A percentile compares a stretch with the other conserved stretches of the same genome.
Conservation (phyloP, 768 basidiomycete species). For the Boletus pseudo-olivaceus region DNA sequence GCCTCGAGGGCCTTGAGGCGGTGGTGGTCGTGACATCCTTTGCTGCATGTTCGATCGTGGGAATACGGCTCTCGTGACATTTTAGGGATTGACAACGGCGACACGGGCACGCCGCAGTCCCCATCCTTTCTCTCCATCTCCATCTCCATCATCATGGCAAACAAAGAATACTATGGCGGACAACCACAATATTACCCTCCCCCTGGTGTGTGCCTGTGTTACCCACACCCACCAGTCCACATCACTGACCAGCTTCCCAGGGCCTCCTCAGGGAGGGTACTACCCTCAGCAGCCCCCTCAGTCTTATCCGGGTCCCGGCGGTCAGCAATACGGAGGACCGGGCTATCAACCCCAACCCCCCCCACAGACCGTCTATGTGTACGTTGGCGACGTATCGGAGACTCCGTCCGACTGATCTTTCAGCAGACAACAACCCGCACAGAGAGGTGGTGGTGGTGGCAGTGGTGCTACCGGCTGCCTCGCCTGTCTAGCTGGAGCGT, state of each 20-base stretch:
- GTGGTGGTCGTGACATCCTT: background rate
- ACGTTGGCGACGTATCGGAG: constrained; percentile 26
- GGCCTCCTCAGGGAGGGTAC: constrained; percentile 61
- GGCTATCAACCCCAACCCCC: constrained; percentile 58
- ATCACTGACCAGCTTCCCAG: constrained; percentile 41
- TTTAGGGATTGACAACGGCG: constrained; percentile 22
- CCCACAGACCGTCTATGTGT: constrained; percentile 86
- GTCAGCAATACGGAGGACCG: constrained; percentile 29
- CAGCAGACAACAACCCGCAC: constrained; percentile 39
- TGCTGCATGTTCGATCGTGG: constrained; percentile 16
- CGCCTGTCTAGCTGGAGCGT: constrained; percentile 47
- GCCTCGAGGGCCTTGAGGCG: constrained; percentile 16
- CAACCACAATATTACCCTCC: constrained; percentile 57
- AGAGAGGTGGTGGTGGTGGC: constrained; percentile 35
- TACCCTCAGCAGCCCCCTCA: constrained; percentile 74
- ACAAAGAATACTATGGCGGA: constrained; percentile 67
- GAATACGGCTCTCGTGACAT: constrained; percentile 17
- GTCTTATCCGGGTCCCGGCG: constrained; percentile 55
- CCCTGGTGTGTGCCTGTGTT: constrained; percentile 37
- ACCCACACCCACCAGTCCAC: background rate
- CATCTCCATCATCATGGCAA: constrained; percentile 49
- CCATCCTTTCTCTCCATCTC: constrained; percentile 13
- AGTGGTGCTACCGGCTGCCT: constrained; percentile 30
- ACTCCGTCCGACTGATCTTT: background rate
- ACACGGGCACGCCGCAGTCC: constrained; percentile 9